These are phyloP conservation scores for Cadophora luteo-olivacea DNA, from an alignment of 2,329 filamentous ascomycete species.

Conservation along the genomic window DNA sequence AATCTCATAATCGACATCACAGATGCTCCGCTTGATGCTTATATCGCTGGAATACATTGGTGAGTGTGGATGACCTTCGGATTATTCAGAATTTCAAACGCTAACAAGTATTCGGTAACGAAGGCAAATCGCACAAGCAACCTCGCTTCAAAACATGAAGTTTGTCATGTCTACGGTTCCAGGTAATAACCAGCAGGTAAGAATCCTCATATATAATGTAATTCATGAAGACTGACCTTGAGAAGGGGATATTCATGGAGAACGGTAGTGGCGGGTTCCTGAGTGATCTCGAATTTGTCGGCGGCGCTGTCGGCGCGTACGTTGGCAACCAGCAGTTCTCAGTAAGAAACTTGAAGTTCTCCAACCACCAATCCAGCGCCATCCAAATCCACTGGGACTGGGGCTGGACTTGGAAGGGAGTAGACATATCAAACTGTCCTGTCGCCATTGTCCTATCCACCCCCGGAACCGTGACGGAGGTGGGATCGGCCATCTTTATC, in stretches of 20 bases:
- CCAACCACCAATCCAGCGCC: constrained; percentile 66
- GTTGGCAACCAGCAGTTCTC: constrained; percentile 68
- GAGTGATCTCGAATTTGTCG: constrained; percentile 21
- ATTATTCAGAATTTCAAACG: too few relatives aligned
- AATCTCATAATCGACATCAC: too few relatives aligned
- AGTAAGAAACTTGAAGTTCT: constrained; percentile 67
- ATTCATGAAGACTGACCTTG: not conserved
- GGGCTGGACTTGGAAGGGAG: constrained; percentile 54
- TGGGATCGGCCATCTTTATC: constrained; percentile 24
- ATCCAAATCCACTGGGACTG: constrained; percentile 57
- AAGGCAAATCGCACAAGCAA: too few relatives aligned
- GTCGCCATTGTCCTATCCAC: constrained; percentile 18
- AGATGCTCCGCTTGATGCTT: too few relatives aligned
- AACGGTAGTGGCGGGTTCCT: constrained; percentile 32
- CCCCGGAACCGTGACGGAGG: constrained; percentile 1
- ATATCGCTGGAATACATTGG: too few relatives aligned
- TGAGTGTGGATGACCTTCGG: too few relatives aligned
- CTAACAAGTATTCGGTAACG: too few relatives aligned
- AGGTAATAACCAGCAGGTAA: too few relatives aligned
- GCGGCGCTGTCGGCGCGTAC: constrained; percentile 41
- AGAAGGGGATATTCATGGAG: constrained; percentile 20
- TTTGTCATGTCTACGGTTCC: too few relatives aligned
- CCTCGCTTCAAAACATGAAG: too few relatives aligned
- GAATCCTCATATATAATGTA: too few relatives aligned
- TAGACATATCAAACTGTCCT: constrained; percentile 16